Evolutionary conservation across 176 grass and related monocot species (phyloP), one percentile per base, ranked within the genome.

Genomic region (Lolium perenne): DNA sequence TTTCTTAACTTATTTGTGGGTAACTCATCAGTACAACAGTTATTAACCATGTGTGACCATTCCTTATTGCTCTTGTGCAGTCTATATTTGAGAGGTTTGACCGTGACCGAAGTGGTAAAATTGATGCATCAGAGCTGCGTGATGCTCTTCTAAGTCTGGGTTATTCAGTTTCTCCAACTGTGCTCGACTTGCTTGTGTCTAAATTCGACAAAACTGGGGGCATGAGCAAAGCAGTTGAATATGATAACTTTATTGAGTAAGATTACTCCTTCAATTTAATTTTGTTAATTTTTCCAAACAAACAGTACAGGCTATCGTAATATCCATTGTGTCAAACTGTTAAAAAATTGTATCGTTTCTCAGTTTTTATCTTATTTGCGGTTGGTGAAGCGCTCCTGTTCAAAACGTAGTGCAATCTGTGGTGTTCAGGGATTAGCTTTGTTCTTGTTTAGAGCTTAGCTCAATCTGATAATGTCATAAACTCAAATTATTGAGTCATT

Each of bases 191-290:
- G 75, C 97, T 98, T 43, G 94, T 95, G 70, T 88, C 92, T 65
- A 98, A 95, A 83, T 98, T 95, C 84, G 94, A 95, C 65, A 98
- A 95, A 88, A 94, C 91, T 80, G 92, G 97, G 57, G 97, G 97
- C 86, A 94, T 87, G 70, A 94, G 51, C 88, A 92, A 78, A 80
- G 94, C 94, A 10, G 89, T 98, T 8, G 97, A 98, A 83, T 98
- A 95, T 54, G 93, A 98, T 68, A 98, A 95, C 92, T 98, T 98
- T 55, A 98, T 98, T 14, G 97, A 98, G 97, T 98, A 95, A 94
- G 91, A 84, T 58, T 9, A 51, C 35, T 80, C 45, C 55, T 64
- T 63, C 60, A 69, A 62, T 57, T 58, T 51, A 22, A n/a, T 38
- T 50, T 76, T 14, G 8, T 2, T 65, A 4, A 41, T 41, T 41